Conservation (phyloP, 192 early-diverging fungal species). For the Backusella morwellensis region DNA sequence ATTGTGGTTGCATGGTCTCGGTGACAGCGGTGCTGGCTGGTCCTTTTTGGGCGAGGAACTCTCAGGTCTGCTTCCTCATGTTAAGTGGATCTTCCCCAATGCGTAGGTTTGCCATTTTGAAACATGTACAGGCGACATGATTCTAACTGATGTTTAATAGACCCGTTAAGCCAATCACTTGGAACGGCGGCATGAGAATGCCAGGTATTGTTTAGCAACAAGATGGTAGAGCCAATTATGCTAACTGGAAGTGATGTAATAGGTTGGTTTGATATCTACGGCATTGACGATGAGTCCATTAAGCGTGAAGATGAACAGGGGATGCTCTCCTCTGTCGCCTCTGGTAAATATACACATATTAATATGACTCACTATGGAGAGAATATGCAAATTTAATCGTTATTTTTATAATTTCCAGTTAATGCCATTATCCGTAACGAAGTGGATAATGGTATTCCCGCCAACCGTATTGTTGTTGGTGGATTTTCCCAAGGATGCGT, state of each 20-base stretch:
- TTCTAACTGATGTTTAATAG: conserved; percentile 14
- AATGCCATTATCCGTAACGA: conserved; percentile 67
- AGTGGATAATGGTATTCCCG: conserved; percentile 74
- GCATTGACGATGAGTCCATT: conserved; percentile 45
- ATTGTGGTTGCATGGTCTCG: conserved; percentile 58
- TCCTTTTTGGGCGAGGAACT: conserved; percentile 54
- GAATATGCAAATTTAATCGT: neutral
- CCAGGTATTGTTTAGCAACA: conserved; percentile 48
- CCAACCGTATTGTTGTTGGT: conserved; percentile 87
- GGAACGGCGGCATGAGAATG: conserved; percentile 82
- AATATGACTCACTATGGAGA: neutral
- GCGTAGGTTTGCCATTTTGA: conserved; percentile 46
- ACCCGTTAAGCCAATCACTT: conserved; percentile 57
- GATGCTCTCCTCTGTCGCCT: conserved; percentile 58
- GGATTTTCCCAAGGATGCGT: conserved; percentile 93
- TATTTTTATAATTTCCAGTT: conserved; percentile 24
- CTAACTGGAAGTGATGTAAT: neutral
- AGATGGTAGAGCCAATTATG: neutral
- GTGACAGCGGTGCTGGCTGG: conserved; percentile 63
- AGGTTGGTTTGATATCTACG: conserved; percentile 82
- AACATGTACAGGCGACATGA: neutral
- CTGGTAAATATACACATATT: conserved; percentile 16
- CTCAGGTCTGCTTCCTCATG: conserved; percentile 59
- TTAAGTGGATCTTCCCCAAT: conserved; percentile 91
- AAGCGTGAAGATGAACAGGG: conserved; percentile 69